A percentile compares a stretch with the other conserved stretches of the same genome.
phyloP scores from a whole-genome alignment of 208 protist species.

The Naegleria gruberi region DNA sequence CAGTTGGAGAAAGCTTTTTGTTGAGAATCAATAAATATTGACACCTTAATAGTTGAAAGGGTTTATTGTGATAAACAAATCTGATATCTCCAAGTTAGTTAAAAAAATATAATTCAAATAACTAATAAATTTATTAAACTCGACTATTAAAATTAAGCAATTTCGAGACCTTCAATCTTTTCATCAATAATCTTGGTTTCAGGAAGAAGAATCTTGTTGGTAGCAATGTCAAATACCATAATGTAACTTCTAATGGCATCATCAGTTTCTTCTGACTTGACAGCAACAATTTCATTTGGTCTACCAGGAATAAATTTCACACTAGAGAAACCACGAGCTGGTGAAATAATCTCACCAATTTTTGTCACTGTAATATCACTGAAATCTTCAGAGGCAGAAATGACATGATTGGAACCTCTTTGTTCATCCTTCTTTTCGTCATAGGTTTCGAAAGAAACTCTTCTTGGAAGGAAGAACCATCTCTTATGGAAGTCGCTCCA shows the following conservation, averaged over 20 bases:
- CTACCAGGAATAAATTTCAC: constrained; percentile 42
- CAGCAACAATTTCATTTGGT: constrained; percentile 35
- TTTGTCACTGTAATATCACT: constrained; percentile 23
- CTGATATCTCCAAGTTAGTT: too few species aligned
- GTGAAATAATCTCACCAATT: constrained; percentile 25
- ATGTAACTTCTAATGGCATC: constrained; percentile 18
- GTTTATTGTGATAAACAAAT: too few species aligned
- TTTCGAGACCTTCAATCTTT: constrained; percentile 40
- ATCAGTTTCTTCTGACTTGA: constrained; percentile 38
- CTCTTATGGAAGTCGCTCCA: constrained; percentile 24
- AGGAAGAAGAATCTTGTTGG: constrained; percentile 25
- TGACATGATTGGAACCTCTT: constrained; percentile 36
- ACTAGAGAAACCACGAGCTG: constrained; percentile 37
- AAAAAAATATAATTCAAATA: too few species aligned
- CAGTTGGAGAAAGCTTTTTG: too few species aligned
- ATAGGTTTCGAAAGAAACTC: constrained; percentile 39
- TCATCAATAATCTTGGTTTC: constrained; percentile 31
- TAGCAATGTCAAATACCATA: constrained; percentile 21
- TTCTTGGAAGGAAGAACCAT: constrained; percentile 47
- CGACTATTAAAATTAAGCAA: too few species aligned
- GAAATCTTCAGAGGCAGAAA: constrained; percentile 32
- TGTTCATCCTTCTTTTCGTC: constrained; percentile 41
- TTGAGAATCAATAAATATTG: too few species aligned
- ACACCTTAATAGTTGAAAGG: too few species aligned
- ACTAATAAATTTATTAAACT: too few species aligned